These are phyloP conservation scores for Lobosporangium transversale DNA, from an alignment of 192 early-diverging fungal species.

Conservation along the genomic window DNA sequence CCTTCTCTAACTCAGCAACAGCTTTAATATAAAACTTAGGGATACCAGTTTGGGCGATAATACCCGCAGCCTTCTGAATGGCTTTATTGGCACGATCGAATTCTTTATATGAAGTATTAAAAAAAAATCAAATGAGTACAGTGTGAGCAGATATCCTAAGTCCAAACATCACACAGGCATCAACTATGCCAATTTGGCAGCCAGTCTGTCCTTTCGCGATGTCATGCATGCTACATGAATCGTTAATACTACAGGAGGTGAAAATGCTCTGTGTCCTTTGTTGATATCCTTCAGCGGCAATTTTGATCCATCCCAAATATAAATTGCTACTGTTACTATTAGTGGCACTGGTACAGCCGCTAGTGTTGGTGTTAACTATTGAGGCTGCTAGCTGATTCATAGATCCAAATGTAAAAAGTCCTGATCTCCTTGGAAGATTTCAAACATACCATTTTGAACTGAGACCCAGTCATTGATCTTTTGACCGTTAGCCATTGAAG, in stretches of 20 bases:
- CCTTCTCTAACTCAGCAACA: constrained; percentile 82
- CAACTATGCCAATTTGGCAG: background rate
- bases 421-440: constrained; percentile 3
- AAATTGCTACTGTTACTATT: too few relatives aligned
- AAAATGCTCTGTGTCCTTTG: too few relatives aligned
- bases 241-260: too few relatives aligned
- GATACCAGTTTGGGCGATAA: constrained; percentile 61
- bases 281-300: too few relatives aligned
- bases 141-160: background rate
- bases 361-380: background rate
- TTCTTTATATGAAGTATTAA: constrained; percentile 58
- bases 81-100: constrained; percentile 86
- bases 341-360: too few relatives aligned
- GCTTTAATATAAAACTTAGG: constrained; percentile 82
- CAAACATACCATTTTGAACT: constrained; percentile 72
- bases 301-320: too few relatives aligned
- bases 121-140: background rate
- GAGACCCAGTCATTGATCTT: constrained; percentile 93
- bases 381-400: too few relatives aligned
- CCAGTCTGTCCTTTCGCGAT: background rate
- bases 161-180: background rate
- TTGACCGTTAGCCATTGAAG: constrained; percentile 74
- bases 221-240: too few relatives aligned
- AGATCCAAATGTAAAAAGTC: too few relatives aligned
- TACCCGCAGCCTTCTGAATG: constrained; percentile 68